Conservation (phyloP, 2,329 filamentous ascomycete genomes). For the Verticillium nubilum region DNA sequence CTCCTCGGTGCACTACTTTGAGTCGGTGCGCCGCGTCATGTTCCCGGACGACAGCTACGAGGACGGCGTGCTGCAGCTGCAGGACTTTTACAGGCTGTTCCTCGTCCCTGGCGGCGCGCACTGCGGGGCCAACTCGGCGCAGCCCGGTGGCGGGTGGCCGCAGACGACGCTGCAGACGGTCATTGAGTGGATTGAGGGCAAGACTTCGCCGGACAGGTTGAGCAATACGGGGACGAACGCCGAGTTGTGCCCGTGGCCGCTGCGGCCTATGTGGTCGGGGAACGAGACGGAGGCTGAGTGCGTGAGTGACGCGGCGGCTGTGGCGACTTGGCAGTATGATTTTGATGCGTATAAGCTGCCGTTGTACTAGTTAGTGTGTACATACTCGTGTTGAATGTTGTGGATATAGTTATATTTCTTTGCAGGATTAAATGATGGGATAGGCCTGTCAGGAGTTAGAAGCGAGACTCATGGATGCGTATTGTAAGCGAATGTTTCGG, state of each 20-base stretch:
- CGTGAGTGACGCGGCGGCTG: conserved; percentile 5
- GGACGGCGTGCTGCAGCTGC: conserved; percentile 2
- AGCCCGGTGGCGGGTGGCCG: conserved; percentile 34
- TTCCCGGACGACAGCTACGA: conserved; percentile 32
- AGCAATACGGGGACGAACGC: conserved; percentile 32
- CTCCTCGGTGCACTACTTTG: conserved; percentile 48
- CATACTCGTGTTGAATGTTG: too few relatives aligned
- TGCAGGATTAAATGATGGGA: too few relatives aligned
- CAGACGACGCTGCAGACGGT: conserved; percentile 38
- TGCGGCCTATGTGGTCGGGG: conserved; percentile 31
- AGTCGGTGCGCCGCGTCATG: conserved; percentile 45
- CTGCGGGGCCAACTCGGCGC: conserved; percentile 38
- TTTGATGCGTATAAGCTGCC: conserved; percentile 10
- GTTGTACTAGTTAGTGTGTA: conserved; percentile 4
- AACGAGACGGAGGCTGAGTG: conserved; percentile 1
- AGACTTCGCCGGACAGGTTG: conserved; percentile 34
- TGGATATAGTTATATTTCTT: too few relatives aligned
- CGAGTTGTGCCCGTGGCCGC: conserved; percentile 35
- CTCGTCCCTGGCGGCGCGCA: conserved; percentile 45
- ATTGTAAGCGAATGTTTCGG: too few relatives aligned
- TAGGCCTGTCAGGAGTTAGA: too few relatives aligned
- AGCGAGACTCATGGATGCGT: too few relatives aligned
- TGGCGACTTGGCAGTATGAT: conserved; percentile 6
- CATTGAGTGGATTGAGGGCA: conserved; percentile 49
- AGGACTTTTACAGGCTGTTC: conserved; percentile 23